Evolutionary conservation across 805 yeast genomes (phyloP).

Genomic region (Spathaspora arborariae): DNA sequence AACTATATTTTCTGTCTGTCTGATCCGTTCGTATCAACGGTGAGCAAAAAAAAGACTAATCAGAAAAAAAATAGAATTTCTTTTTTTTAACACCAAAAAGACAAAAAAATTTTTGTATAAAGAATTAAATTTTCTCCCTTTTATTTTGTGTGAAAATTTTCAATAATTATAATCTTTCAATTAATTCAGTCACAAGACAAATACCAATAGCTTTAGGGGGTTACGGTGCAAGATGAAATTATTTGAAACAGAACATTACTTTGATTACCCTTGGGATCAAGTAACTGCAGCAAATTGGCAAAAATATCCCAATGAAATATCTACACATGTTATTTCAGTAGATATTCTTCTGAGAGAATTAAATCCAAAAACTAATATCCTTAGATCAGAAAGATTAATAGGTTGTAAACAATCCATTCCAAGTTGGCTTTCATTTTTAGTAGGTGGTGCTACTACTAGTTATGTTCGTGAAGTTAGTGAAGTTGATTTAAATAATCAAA

Average conservation of each 20-base stretch:
- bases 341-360: slow-evolving; percentile 79
- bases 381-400: slow-evolving; percentile 81
- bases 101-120: background rate
- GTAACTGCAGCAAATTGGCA: slow-evolving; percentile 96
- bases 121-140: background rate
- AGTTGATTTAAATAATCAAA: slow-evolving; percentile 63
- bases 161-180: background rate
- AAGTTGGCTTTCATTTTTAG: slow-evolving; percentile 65
- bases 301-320: slow-evolving; percentile 91
- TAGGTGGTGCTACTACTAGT: slow-evolving; percentile 70
- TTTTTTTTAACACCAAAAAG: too few relatives aligned
- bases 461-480: slow-evolving; percentile 87
- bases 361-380: slow-evolving; percentile 42
- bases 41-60: too few relatives aligned
- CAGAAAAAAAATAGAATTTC: too few relatives aligned
- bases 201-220: background rate
- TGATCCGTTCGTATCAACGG: too few relatives aligned
- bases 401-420: slow-evolving; percentile 89
- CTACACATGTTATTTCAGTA: slow-evolving; percentile 91
- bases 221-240: slow-evolving; percentile 57
- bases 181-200: background rate
- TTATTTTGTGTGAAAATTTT: background rate
- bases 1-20: too few relatives aligned
- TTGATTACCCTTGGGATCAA: slow-evolving; percentile 87
- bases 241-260: slow-evolving; percentile 65